A percentile compares a stretch with the other conserved stretches of the same genome.
Evolutionary conservation across 148 eudicot species (phyloP).

Genomic region (Rhododendron ferrugineum): DNA sequence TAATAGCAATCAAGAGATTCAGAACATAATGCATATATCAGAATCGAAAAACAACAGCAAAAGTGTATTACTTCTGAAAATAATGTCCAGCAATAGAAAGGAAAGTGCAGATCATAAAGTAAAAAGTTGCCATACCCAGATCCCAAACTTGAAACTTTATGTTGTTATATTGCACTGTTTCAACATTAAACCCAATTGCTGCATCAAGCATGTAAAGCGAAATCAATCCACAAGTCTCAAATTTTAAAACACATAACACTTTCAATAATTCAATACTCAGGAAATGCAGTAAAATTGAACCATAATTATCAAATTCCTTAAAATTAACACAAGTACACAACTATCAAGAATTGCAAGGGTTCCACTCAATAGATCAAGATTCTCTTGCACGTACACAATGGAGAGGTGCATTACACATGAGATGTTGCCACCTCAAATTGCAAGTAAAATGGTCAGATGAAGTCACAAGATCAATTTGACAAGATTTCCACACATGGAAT

Average conservation of each 20-base stretch:
- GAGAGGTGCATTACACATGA: background rate
- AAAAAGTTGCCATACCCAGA: constrained; percentile 56
- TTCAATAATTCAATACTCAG: background rate
- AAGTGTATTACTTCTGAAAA: background rate
- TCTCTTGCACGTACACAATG: background rate
- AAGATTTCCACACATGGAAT: background rate
- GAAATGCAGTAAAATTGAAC: background rate
- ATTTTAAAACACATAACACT: too few species aligned
- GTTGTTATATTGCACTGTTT: constrained; percentile 92
- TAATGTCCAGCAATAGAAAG: background rate
- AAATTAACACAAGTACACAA: too few species aligned
- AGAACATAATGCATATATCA: background rate
- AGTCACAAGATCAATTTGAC: background rate
- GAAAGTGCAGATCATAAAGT: background rate
- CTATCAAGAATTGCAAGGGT: background rate
- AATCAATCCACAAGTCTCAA: constrained; percentile 1
- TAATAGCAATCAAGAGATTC: background rate
- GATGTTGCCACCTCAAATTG: background rate
- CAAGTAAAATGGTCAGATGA: background rate
- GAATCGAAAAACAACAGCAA: background rate
- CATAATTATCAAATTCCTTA: background rate
- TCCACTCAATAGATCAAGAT: background rate
- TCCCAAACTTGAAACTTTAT: constrained; percentile 99
- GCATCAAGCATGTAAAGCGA: constrained; percentile 23
- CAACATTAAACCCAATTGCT: constrained; percentile 98